Percentiles rank a stretch among this genome's conserved stretches.
Evolutionary conservation across 495 filamentous ascomycete genomes (phyloP).

Genomic region (Amorphotheca resinae): DNA sequence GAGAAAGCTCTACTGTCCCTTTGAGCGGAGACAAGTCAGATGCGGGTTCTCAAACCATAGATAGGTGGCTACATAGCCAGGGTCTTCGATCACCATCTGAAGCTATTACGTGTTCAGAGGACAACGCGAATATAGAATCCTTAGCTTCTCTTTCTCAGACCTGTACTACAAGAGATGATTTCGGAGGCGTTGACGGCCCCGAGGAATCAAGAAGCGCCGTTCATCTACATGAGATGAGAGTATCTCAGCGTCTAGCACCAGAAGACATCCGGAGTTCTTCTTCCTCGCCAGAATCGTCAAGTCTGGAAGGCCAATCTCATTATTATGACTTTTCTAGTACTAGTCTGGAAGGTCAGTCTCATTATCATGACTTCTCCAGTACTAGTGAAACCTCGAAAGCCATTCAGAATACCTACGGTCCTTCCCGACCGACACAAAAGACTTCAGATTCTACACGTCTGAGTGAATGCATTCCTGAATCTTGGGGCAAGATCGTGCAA

Average conservation of each 20-base stretch:
- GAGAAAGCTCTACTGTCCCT: not conserved
- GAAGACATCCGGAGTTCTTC: slow-evolving; percentile 8
- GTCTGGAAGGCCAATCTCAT: too few species aligned
- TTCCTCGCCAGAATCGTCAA: slow-evolving; percentile 12
- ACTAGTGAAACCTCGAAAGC: slow-evolving; percentile 1
- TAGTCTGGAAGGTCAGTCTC: slow-evolving; percentile 9
- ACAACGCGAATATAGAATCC: not conserved
- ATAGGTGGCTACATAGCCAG: slow-evolving; percentile 11
- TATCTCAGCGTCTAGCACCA: slow-evolving; percentile 11
- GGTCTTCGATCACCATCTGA: slow-evolving; percentile 11
- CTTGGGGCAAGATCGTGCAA: slow-evolving; percentile 8
- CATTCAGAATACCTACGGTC: not conserved
- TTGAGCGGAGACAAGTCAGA: not conserved
- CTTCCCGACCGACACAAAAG: slow-evolving; percentile 7
- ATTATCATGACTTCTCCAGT: slow-evolving; percentile 10
- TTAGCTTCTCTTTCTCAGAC: slow-evolving; percentile 3
- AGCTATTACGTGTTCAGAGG: slow-evolving; percentile 4
- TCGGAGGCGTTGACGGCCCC: slow-evolving; percentile 19
- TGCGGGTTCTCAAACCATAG: not conserved
- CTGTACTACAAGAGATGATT: slow-evolving; percentile 8
- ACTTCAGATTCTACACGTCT: slow-evolving; percentile 10
- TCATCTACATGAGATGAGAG: slow-evolving; percentile 17
- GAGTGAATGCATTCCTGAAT: slow-evolving; percentile 10
- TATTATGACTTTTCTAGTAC: too few species aligned
- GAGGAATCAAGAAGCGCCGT: not conserved